Evolutionary conservation across 192 early-diverging fungal genomes (phyloP).

Genomic region (Globomyces pollinis-pini): DNA sequence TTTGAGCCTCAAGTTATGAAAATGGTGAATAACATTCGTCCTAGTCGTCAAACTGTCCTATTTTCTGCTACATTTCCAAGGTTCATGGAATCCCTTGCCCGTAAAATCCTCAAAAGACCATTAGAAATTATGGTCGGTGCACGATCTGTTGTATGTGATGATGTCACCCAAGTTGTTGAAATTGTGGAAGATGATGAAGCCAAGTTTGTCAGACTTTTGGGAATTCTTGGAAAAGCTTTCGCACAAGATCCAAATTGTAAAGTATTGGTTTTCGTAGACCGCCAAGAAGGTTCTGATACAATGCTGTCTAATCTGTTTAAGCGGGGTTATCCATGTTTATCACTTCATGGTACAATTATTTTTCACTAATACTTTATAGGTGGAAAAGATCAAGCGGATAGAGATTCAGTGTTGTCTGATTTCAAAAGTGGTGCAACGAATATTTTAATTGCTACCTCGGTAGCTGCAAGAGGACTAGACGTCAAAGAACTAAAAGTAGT

Average conservation of each 20-base stretch:
- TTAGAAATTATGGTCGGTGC: constrained; percentile 95
- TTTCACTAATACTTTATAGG: too few species aligned
- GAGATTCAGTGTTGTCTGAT: constrained; percentile 84
- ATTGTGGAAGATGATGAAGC: constrained; percentile 72
- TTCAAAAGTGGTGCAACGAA: constrained; percentile 87
- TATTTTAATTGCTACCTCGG: constrained; percentile 92
- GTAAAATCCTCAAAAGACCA: constrained; percentile 84
- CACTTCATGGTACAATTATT: too few species aligned
- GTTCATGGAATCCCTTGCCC: constrained; percentile 90
- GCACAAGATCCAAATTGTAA: constrained; percentile 59
- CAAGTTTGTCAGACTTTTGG: constrained; percentile 80
- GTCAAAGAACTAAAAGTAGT: constrained; percentile 90
- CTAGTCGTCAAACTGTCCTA: constrained; percentile 76
- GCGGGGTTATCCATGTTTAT: constrained; percentile 78
- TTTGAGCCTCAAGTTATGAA: constrained; percentile 98
- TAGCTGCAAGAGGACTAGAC: constrained; percentile 92
- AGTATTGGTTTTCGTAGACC: constrained; percentile 87
- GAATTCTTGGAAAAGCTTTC: constrained; percentile 78
- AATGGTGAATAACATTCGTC: constrained; percentile 86
- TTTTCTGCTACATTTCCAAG: constrained; percentile 95
- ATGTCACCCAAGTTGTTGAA: constrained; percentile 86
- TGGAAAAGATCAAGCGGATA: constrained; percentile 68
- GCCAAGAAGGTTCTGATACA: constrained; percentile 90
- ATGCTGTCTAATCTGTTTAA: constrained; percentile 75
- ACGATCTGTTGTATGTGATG: constrained; percentile 76